Base-by-base conservation (phyloP, 1,139 yeast species). In the Yamadazyma diospyri region DNA sequence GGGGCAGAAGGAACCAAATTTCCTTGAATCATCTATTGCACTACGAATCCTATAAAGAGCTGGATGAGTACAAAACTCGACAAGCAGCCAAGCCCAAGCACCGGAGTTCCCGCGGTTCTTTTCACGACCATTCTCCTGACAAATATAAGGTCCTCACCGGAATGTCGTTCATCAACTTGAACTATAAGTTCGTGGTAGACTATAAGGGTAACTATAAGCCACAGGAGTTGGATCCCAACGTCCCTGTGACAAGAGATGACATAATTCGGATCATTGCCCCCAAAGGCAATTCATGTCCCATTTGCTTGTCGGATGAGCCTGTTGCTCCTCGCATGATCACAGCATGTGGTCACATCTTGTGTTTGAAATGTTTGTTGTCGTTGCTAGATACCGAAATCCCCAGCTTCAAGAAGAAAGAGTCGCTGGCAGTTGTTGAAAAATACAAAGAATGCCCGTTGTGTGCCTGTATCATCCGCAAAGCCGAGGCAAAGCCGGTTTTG, bases 251-350 rank as follows among this genome's bases (percentile, higher is more conserved):
- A 6, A 69, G 75, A 43, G 65, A 68, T 3, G 69, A 75, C 29
- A 80, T 92, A 4, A 60, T 82, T 24, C 67, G 96, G 34, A 86
- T 92, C 4, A 56, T 87, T 14, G 81, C 78, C 1, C 84, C 94
- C 9, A 75, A 70, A 42, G 85, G 88, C 10, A 76, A 81, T 35
- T 76, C 80, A 33, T 94, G 99, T 53, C 97, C 98, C 1, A 92
- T 94, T 23, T 94, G 99, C 54, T 65, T 92, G 12, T 73, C 82
- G 20, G 94, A 85, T 35, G 81, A 79, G 14, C 84, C 92, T 7
- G 73, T 84, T 23, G 97, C 97, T 0, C 97, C 98, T 1, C 66
- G 97, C 36, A 94, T 94, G 97, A 78, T 88, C 20, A 63, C 69
- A 8, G 73, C 80, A 12, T 94, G 99, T 61, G 98, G 99, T 3